Conservation (phyloP, 2,329 filamentous ascomycete species). For the Aspergillus fumigatiaffinis region DNA sequence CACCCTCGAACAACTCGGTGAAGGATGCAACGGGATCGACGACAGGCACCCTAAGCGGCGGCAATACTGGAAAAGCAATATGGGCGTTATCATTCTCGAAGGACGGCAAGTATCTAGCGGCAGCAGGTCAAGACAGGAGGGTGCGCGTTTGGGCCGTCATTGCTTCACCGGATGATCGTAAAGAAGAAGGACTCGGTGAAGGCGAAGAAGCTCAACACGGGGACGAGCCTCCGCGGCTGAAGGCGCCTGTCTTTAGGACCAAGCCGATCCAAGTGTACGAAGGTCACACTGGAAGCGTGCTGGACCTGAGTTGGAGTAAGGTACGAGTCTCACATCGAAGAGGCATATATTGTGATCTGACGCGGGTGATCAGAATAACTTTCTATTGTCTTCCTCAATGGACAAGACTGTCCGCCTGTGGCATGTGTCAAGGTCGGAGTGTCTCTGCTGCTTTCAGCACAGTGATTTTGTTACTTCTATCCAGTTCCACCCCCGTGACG, state of each 20-base stretch:
- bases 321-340: conserved; percentile 28
- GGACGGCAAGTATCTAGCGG: conserved; percentile 85
- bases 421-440: conserved; percentile 82
- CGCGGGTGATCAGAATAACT: conserved; percentile 65
- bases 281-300: conserved; percentile 78
- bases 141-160: conserved; percentile 89
- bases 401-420: conserved; percentile 94
- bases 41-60: conserved; percentile 17
- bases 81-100: conserved; percentile 93
- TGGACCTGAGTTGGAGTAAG: conserved; percentile 97
- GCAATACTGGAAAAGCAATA: conserved; percentile 59
- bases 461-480: conserved; percentile 94
- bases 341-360: conserved; percentile 5
- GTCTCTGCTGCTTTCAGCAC: conserved; percentile 89
- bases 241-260: conserved; percentile 82
- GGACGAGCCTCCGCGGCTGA: conserved; percentile 59
- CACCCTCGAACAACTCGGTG: conserved; percentile 23
- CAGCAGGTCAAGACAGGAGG: conserved; percentile 82
- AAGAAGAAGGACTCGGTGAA: conserved; percentile 63
- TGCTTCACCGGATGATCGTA: conserved; percentile 73
- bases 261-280: conserved; percentile 75
- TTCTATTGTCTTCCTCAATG: conserved; percentile 92
- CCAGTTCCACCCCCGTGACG: conserved; percentile 88
- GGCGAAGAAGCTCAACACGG: conserved; percentile 54
- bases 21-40: conserved; percentile 28